Conservation (phyloP, 2,329 filamentous ascomycete species). For the Penicillium sp. region DNA sequence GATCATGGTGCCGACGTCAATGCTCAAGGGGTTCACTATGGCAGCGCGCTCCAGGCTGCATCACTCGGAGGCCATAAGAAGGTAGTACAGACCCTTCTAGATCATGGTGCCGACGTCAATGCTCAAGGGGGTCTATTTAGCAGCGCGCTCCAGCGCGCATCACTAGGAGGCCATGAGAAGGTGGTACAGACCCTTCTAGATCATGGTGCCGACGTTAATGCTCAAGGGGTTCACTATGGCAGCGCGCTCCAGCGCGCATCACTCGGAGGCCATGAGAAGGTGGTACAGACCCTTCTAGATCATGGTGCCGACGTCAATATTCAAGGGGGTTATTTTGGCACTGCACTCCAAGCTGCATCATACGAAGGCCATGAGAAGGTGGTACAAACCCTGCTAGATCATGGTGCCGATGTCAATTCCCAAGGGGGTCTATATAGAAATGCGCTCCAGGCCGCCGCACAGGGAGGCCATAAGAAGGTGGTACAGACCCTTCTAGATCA, state of each 20-base stretch:
- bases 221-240: fast-evolving
- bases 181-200: too few species aligned
- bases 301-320: not conserved
- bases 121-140: too few species aligned
- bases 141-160: not conserved
- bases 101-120: not conserved
- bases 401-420: not conserved
- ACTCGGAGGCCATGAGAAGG: not conserved
- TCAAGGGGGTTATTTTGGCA: not conserved
- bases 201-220: too few species aligned
- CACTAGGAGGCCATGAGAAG: not conserved
- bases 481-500: slow-evolving; percentile 4
- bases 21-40: too few species aligned
- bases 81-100: not conserved
- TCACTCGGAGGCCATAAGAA: not conserved
- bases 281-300: not conserved
- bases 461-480: not conserved
- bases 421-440: not conserved
- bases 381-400: slow-evolving; percentile 4
- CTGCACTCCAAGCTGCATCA: slow-evolving; percentile 6
- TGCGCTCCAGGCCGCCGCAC: slow-evolving; percentile 5
- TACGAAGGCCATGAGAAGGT: not conserved
- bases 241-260: too few species aligned
- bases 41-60: not conserved
- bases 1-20: not conserved